phyloP scores from a whole-genome alignment of 1,139 yeast species.

The Kodamaea alishanica region DNA sequence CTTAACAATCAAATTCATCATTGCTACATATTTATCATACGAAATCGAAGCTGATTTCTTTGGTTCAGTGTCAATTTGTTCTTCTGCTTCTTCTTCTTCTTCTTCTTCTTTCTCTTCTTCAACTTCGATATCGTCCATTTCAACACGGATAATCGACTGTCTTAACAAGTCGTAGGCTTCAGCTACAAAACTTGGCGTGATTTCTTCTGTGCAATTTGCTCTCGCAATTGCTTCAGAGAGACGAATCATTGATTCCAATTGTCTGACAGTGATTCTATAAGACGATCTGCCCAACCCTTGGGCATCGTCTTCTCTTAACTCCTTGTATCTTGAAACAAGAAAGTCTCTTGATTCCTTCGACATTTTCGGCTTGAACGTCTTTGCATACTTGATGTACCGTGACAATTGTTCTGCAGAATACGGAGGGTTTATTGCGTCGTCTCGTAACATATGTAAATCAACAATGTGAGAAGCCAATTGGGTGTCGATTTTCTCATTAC shows the following conservation, averaged over 20 bases:
- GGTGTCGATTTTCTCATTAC: conserved; percentile 87
- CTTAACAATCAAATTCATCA: conserved; percentile 78
- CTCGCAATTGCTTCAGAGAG: conserved; percentile 95
- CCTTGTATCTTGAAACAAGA: conserved; percentile 78
- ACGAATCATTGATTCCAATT: conserved; percentile 89
- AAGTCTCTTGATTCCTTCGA: conserved; percentile 76
- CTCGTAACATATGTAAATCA: conserved; percentile 86
- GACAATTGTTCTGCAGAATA: conserved; percentile 84
- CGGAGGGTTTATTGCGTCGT: conserved; percentile 88
- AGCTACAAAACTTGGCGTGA: conserved; percentile 82
- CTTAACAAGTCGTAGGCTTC: conserved; percentile 90
- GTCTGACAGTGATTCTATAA: conserved; percentile 95
- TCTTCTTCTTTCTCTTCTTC: conserved; percentile 57
- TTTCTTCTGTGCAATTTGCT: conserved; percentile 90
- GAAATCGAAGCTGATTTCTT: conserved; percentile 50
- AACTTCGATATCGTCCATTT: conserved; percentile 87
- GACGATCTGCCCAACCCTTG: conserved; percentile 86
- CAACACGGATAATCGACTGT: conserved; percentile 91
- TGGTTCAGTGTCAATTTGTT: conserved; percentile 9
- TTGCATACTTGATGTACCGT: conserved; percentile 86
- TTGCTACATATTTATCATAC: conserved; percentile 80
- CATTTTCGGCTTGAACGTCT: conserved; percentile 89
- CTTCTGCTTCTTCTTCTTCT: conserved; percentile 18
- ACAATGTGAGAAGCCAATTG: conserved; percentile 91
- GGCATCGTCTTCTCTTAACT: conserved; percentile 85